Evolutionary conservation across 169 alveolate genomes (phyloP), one percentile per base, ranked within the genome.

Genomic region (Sarcocystis neurona): DNA sequence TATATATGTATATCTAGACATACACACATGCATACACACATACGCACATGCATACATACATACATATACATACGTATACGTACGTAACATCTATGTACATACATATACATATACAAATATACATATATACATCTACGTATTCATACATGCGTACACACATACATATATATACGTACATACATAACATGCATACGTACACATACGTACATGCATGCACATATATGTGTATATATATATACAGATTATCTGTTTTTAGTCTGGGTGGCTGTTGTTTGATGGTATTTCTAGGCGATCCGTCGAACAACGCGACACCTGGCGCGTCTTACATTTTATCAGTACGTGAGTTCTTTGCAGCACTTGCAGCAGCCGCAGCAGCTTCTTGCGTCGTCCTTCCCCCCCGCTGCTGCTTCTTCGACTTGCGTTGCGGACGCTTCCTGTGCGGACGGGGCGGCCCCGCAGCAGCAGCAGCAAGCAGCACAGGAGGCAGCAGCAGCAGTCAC

Each of bases 291-390:
- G 34, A 72, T 72, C 41, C 47, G 82, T 27, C 82, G 82, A 3
- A 72, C 82, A 30, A 53, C 34, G 56, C 82, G 82, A 1, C 82
- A 72, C 34, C 82, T 72, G 47, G 47, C 82, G n/a, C 82, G 82
- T 15, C 82, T 72, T 15, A 72, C 34, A 39, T 72, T 72, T 18
- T 43, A 39, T 32, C 15, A 39, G 20, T 72, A 23, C 53, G 5
- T 56, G 41, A 41, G 41, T 39, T 39, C 82, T 4, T 39, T 72
- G 5, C 82, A 72, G 32, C 58, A 72, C 56, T n/a, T n/a, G n/a
- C n/a, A n/a, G n/a, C n/a, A n/a, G n/a, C n/a, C n/a, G n/a, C n/a
- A n/a, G n/a, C n/a, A n/a, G n/a, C n/a, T n/a, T n/a, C n/a, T n/a
- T n/a, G n/a, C n/a, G n/a, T n/a, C n/a, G n/a, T n/a, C n/a, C n/a